Evolutionary conservation across 2,329 filamentous ascomycete genomes (phyloP), one percentile per base, ranked within the genome.

Genomic region (Monilinia polystroma): DNA sequence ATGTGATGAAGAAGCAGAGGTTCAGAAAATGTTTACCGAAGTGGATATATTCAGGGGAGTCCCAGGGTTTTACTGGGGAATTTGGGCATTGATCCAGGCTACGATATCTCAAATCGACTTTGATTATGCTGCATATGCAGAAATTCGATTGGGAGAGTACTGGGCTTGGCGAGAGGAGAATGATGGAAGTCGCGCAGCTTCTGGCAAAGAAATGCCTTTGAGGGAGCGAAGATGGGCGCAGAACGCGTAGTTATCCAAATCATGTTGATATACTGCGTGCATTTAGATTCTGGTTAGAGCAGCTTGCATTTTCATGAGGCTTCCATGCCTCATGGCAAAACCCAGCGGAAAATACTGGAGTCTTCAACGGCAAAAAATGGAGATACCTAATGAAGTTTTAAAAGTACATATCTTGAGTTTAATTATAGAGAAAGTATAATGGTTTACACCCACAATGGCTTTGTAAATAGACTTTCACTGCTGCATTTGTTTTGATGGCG

Each of bases 21-120:
- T 89, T 3, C 83, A 86, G 62, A 86, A 85, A 72, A 82, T 99
- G 26, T 87, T 88, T 76, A 81, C 85, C 4, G 93, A 98, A 77
- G 91, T 99, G 3, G 93, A 99, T 77, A 78, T 85, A 29, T 99
- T 91, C 80, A 86, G 95, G 56, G 95, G 93, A 54, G 85, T 97
- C 18, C 95, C 95, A 0, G 95, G 95, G 10, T 92, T 99, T 76
- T 87, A 85, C 77, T 92, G 90, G 93, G 95, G 95, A 32, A 92
- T 97, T 67, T 99, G 95, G 95, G 90, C 93, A 10, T 81, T 96
- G 70, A 98, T 99, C 71, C 95, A 99, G 81, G 91, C 93, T 2
- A 91, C 87, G 65, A 98, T 99, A 71, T 96, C 92, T 14, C 87
- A 94, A 71, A 99, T 99, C 74, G 91, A 97, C 76, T 99, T 99